phyloP scores from a whole-genome alignment of 2,329 filamentous ascomycete genomes.

The Cladosporium sp. region DNA sequence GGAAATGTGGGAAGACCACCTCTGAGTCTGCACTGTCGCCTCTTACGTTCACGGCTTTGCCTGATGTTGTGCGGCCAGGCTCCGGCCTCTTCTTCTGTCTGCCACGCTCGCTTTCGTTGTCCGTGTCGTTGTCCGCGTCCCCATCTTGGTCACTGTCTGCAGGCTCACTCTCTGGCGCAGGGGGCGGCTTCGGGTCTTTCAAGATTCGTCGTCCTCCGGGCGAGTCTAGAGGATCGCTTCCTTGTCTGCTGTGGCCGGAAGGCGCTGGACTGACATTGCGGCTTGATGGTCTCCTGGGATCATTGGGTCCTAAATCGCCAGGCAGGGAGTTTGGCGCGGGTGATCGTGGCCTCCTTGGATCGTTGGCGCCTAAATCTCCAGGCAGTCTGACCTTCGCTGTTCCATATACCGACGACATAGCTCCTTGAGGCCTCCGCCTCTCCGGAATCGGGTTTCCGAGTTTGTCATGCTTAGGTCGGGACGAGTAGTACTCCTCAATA shows the following conservation, averaged over 20 bases:
- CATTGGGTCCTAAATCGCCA: constrained; percentile 36
- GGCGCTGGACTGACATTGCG: constrained; percentile 31
- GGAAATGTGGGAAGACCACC: constrained; percentile 20
- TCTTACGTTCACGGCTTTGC: constrained; percentile 36
- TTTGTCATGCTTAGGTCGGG: constrained; percentile 30
- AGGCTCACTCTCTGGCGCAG: constrained; percentile 12
- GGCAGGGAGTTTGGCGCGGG: constrained; percentile 32
- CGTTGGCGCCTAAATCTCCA: constrained; percentile 38
- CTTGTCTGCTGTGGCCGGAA: constrained; percentile 25
- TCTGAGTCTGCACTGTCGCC: constrained; percentile 34
- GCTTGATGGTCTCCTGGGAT: constrained; percentile 23
- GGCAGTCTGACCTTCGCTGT: constrained; percentile 34
- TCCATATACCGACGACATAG: constrained; percentile 35
- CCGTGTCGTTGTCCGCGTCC: constrained; percentile 29
- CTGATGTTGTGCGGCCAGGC: constrained; percentile 35
- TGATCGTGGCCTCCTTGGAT: constrained; percentile 36
- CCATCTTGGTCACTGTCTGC: constrained; percentile 24
- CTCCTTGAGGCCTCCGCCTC: constrained; percentile 25
- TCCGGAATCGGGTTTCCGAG: constrained; percentile 35
- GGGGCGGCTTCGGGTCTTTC: constrained; percentile 28
- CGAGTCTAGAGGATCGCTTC: constrained; percentile 25
- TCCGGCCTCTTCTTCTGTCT: constrained; percentile 36
- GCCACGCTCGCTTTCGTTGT: constrained; percentile 33
- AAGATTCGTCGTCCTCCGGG: constrained; percentile 27
- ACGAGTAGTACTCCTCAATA: constrained; percentile 32